phyloP scores from a whole-genome alignment of 495 filamentous ascomycete species.

The Aspergillus bertholletiae region DNA sequence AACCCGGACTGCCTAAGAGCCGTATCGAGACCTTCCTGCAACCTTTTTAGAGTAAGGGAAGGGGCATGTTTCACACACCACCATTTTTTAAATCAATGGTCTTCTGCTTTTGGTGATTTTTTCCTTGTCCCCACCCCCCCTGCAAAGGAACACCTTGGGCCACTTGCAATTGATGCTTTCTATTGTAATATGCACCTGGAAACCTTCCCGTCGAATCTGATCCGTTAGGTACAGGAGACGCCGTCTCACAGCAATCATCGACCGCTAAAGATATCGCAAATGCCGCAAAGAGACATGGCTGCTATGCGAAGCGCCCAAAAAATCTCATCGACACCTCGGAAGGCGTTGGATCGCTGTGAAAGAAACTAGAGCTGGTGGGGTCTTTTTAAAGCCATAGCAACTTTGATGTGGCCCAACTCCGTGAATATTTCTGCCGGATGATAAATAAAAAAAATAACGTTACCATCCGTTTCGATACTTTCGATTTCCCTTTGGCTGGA shows the following conservation, averaged over 20 bases:
- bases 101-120: not conserved
- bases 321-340: not conserved
- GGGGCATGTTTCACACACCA: not conserved
- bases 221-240: not conserved
- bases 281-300: not conserved
- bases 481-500: not conserved
- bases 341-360: not conserved
- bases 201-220: not conserved
- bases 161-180: not conserved
- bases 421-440: not conserved
- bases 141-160: not conserved
- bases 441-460: not conserved
- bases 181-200: not conserved
- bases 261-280: not conserved
- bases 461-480: not conserved
- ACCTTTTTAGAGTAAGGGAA: conserved; percentile 4
- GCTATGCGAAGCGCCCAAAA: not conserved
- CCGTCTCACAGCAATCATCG: not conserved
- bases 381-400: not conserved
- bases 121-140: conserved; percentile 15
- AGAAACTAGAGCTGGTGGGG: not conserved
- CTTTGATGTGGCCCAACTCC: not conserved
- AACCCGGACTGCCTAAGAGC: not conserved
- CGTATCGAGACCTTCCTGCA: not conserved
- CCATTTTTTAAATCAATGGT: conserved; percentile 6